Evolutionary conservation across 2,329 filamentous ascomycete genomes (phyloP), one percentile per base, ranked within the genome.

Genomic region (Cladosporium colombiae): DNA sequence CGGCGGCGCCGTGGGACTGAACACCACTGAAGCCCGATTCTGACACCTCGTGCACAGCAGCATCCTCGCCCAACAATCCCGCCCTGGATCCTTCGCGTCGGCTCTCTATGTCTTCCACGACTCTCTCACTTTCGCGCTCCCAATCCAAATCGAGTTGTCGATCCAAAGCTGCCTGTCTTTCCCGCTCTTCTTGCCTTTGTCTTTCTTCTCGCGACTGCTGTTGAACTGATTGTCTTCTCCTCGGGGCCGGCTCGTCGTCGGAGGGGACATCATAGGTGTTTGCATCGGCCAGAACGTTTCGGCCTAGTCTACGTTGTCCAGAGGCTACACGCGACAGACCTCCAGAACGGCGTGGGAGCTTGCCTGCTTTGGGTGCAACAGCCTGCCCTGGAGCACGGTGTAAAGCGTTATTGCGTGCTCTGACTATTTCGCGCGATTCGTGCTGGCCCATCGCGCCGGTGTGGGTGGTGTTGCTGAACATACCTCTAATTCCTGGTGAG

Each of bases 401-500:
- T 18, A 63, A 44, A 18, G 33, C 49, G 33, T 35, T 35, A 56
- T 35, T 63, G 8, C 61, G 50, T 29, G 55, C 16, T 44, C 31
- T 35, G 23, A 31, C 33, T 10, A 10, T 21, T 40, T 63, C 61
- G 23, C 33, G 33, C 61, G 61, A 63, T 16, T 63, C 61, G 23
- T 18, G 27, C 13, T 63, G 61, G 8, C 61, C 61, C 61, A 63
- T 63, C 46, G 35, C 50, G 25, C 25, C n/a, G 31, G 21, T 27
- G 27, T 11, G 8, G 16, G 61, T 13, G 25, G 49, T n/a, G 25
- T 56, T 55, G 61, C 25, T 21, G 21, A 16, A 44, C 14, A 18
- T 50, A 31, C 18, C 50, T 10, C 25, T 25, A 27, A 23, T 57
- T 46, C 40, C 40, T 46, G n/a, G 40, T 21, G 53, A 23, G 31